Evolutionary conservation across 495 filamentous ascomycete genomes (phyloP).

Genomic region (Hyaloscypha hepaticicola): DNA sequence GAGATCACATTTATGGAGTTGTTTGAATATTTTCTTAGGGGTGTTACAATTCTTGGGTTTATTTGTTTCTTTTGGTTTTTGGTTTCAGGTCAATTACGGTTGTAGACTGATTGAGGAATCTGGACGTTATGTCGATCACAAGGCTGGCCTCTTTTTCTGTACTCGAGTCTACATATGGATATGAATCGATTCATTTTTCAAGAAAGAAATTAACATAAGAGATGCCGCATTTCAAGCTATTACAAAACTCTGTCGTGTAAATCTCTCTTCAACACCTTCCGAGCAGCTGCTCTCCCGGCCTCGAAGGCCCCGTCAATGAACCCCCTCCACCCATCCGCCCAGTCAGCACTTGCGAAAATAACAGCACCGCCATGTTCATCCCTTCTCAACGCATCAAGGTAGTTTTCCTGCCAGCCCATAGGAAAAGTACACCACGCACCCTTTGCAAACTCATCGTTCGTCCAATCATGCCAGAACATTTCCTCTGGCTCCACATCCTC

Average conservation of each 20-base stretch:
- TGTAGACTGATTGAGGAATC: no score
- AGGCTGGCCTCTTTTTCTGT: no score
- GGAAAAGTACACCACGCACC: constrained; percentile 9
- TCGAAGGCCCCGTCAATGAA: constrained; percentile 13
- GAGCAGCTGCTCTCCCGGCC: not conserved
- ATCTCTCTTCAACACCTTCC: not conserved
- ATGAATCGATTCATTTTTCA: no score
- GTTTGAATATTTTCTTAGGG: not conserved
- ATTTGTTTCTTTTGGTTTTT: not conserved
- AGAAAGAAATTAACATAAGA: no score
- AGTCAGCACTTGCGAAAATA: constrained; percentile 5
- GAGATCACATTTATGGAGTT: not conserved
- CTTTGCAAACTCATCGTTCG: constrained; percentile 8
- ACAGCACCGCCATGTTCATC: not conserved
- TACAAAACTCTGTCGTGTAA: not conserved
- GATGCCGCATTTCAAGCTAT: not conserved
- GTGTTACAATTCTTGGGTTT: not conserved
- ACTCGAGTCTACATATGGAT: no score
- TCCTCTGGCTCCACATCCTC: not conserved
- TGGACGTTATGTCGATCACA: no score
- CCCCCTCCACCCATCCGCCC: constrained; percentile 12
- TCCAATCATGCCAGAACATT: constrained; percentile 17
- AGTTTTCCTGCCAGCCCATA: not conserved
- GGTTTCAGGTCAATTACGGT: not conserved
- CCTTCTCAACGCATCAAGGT: constrained; percentile 2